These are phyloP conservation scores for Aspergillus pseudoterreus DNA, from an alignment of 2,329 filamentous ascomycete genomes.

Conservation along the genomic window DNA sequence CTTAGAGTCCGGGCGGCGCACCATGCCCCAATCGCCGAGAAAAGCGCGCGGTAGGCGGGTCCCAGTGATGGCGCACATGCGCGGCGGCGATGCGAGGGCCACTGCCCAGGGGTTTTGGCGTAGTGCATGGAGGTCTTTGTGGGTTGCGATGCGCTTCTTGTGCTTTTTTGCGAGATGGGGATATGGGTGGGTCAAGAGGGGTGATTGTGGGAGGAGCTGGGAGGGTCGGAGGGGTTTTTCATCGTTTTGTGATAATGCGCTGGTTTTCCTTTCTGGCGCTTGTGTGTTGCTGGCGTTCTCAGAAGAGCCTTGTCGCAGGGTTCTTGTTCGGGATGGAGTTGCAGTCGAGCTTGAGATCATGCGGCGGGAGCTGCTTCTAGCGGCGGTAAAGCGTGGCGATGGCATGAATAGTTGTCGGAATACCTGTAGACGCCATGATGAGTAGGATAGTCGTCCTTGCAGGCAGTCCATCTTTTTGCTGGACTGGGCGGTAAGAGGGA, in stretches of 20 bases:
- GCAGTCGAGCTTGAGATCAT: constrained; percentile 13
- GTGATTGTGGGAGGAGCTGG: constrained; percentile 34
- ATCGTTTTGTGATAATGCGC: background rate
- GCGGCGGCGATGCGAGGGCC: constrained; percentile 34
- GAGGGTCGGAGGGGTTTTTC: constrained; percentile 20
- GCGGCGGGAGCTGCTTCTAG: constrained; percentile 4
- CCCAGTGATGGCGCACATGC: constrained; percentile 31
- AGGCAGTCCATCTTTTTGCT: constrained; percentile 24
- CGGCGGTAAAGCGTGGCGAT: background rate
- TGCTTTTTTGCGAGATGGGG: constrained; percentile 16
- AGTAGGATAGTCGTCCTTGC: constrained; percentile 23
- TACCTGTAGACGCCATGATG: constrained; percentile 29
- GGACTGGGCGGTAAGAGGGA: constrained; percentile 7
- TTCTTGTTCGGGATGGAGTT: constrained; percentile 2
- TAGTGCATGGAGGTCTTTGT: constrained; percentile 26
- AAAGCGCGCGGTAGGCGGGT: constrained; percentile 31
- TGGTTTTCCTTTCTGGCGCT: background rate
- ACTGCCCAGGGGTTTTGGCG: constrained; percentile 39
- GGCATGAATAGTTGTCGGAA: constrained; percentile 21
- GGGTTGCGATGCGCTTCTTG: constrained; percentile 23
- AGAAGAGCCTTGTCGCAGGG: background rate
- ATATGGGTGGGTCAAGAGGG: constrained; percentile 25
- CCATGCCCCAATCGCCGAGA: constrained; percentile 33
- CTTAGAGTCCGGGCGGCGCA: constrained; percentile 24
- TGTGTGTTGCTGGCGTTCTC: background rate